Conservation (phyloP, 1,284 basidiomycete genomes). For the Fistulinella staudtii region DNA sequence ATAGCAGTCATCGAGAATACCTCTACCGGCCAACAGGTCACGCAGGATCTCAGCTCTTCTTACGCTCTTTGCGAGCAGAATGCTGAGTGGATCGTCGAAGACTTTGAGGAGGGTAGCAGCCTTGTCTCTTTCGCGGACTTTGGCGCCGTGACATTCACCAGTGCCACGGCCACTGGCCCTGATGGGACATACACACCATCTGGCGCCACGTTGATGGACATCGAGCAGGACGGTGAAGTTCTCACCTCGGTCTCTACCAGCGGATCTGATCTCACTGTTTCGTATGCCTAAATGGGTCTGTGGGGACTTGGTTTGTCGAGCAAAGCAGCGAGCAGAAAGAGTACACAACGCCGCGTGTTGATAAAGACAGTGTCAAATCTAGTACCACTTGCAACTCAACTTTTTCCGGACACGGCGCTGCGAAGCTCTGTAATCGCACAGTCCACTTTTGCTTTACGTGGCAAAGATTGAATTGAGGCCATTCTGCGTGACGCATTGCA, state of each 20-base stretch:
- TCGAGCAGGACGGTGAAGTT: slow-evolving; percentile 10
- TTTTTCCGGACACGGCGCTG: too few species aligned
- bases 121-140: slow-evolving; percentile 16
- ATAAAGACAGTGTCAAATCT: too few species aligned
- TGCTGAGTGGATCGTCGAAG: slow-evolving; percentile 28
- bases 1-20: slow-evolving; percentile 15
- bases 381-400: too few species aligned
- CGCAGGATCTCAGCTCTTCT: slow-evolving; percentile 4
- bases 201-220: slow-evolving; percentile 13
- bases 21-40: slow-evolving; percentile 9
- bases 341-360: too few species aligned
- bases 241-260: slow-evolving; percentile 15
- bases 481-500: slow-evolving; percentile 3
- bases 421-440: too few species aligned
- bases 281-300: neutral
- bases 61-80: slow-evolving; percentile 5
- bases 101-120: slow-evolving; percentile 3
- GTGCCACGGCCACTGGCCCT: slow-evolving; percentile 13
- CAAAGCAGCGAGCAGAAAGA: too few species aligned
- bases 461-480: too few species aligned
- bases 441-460: too few species aligned
- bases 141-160: slow-evolving; percentile 17
- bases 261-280: slow-evolving; percentile 4
- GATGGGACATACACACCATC: slow-evolving; percentile 12
- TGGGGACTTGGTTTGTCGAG: too few species aligned